Evolutionary conservation across 2,329 filamentous ascomycete species (phyloP).

Genomic region (Rosellinia necatrix): DNA sequence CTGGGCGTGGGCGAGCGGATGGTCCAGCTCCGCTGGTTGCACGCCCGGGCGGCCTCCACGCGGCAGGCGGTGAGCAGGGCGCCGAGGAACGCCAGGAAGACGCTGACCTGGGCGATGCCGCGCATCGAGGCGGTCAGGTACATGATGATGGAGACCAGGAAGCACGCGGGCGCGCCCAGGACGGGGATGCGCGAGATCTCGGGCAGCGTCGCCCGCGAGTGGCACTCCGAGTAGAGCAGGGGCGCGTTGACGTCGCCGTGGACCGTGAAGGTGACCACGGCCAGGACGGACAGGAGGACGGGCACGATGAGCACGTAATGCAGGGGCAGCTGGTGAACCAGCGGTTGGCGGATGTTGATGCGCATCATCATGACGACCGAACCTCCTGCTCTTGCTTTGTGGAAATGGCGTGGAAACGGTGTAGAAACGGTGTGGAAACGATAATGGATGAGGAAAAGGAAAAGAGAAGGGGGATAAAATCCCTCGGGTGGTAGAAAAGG

Average conservation of each 20-base stretch:
- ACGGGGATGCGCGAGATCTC: conserved; percentile 50
- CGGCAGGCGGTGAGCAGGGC: conserved; percentile 53
- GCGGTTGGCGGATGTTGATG: conserved; percentile 43
- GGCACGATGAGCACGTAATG: conserved; percentile 58
- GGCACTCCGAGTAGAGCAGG: conserved; percentile 59
- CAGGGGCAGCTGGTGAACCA: conserved; percentile 58
- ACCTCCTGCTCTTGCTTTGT: neutral
- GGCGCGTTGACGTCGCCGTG: conserved; percentile 57
- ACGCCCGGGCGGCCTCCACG: conserved; percentile 54
- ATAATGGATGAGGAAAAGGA: too few species aligned
- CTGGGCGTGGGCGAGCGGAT: conserved; percentile 43
- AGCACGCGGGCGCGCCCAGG: conserved; percentile 53
- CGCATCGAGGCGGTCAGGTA: conserved; percentile 49
- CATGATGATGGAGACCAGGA: conserved; percentile 56
- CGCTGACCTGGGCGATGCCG: conserved; percentile 47
- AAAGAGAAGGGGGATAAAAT: too few species aligned
- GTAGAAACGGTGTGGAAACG: too few species aligned
- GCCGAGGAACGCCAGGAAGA: conserved; percentile 51
- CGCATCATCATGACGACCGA: conserved; percentile 9
- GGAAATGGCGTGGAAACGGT: neutral
- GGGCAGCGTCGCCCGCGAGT: conserved; percentile 52
- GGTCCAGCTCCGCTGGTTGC: conserved; percentile 40
- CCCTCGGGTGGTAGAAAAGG: too few species aligned
- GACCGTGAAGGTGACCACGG: conserved; percentile 48
- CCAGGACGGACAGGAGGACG: conserved; percentile 51